Percentiles rank a stretch among this genome's conserved stretches.
phyloP scores from a whole-genome alignment of 306 rosid species.

The Neltuma alba region DNA sequence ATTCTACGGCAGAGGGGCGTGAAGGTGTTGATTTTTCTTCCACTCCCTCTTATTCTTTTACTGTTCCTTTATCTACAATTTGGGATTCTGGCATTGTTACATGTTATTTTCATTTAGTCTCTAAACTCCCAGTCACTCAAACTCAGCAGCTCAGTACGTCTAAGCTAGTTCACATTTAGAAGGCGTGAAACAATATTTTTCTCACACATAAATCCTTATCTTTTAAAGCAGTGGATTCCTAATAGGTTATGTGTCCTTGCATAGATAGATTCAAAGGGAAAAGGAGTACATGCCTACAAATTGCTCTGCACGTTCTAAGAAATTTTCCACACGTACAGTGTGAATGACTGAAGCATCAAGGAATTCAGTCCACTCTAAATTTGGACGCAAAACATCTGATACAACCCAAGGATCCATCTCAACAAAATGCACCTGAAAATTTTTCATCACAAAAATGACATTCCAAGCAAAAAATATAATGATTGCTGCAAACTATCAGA shows the following conservation, averaged over 20 bases:
- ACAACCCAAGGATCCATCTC: slow-evolving; percentile 99
- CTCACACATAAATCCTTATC: not conserved
- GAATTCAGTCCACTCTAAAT: slow-evolving; percentile 86
- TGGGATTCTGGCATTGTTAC: too few species aligned
- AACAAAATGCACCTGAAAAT: slow-evolving; percentile 83
- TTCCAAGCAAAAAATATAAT: not conserved
- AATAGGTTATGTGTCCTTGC: slow-evolving; percentile 4
- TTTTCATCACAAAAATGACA: slow-evolving; percentile 21
- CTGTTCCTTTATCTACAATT: too few species aligned
- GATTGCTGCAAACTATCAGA: slow-evolving; percentile 9
- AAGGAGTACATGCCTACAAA: slow-evolving; percentile 62
- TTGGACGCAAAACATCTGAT: slow-evolving; percentile 80
- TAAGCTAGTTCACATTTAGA: not conserved
- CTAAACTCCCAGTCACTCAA: too few species aligned
- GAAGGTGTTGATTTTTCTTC: too few species aligned
- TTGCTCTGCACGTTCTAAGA: slow-evolving; percentile 75
- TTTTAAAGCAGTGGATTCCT: not conserved
- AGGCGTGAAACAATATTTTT: not conserved
- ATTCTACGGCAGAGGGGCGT: too few species aligned
- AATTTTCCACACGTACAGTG: slow-evolving; percentile 75
- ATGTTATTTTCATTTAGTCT: too few species aligned
- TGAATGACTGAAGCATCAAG: slow-evolving; percentile 82
- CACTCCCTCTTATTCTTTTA: too few species aligned
- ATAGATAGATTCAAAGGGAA: slow-evolving; percentile 22
- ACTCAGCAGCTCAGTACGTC: not conserved